Evolutionary conservation across 73 alveolate species (phyloP), one percentile per base, ranked within the genome.

Genomic region (Urostyla sp.): DNA sequence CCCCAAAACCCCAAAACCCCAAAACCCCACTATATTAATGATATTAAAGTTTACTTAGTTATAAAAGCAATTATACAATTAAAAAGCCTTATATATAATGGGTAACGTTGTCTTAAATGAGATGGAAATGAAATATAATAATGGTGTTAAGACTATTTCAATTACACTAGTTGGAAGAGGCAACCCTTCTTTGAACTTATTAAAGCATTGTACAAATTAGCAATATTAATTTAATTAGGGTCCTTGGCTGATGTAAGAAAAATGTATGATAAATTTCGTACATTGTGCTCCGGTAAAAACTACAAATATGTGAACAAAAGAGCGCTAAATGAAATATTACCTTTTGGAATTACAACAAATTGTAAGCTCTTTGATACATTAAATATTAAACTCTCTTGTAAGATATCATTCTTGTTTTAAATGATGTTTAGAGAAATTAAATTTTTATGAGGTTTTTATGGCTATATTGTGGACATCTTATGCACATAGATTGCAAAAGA

Each of bases 381-480:
- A 24, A 63, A 63, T 40, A 3, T 18, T 40, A 63, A 63, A 63
- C 20, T 21, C 43, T 63, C 79, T 1, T 4, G 79, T 63, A 63
- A 38, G 51, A 18, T 13, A 15, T 18, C 16, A 6, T 3, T 58
- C 3, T 10, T 32, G 18, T 30, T 27, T 35, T 55, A 35, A 28
- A n/a, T 54, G 7, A 54, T 3, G 2, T 31, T 31, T 32, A 63
- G 79, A 63, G 4, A 63, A 63, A 23, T 43, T 63, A 1, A 63
- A 63, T 38, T 63, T 63, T 26, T 63, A 63, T 63, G 57, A 63
- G 43, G 4, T 63, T 20, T 63, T 63, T 26, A 44, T 63, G 1
- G 79, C 57, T 7, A 40, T 63, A 1, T 40, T 63, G 24, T 63
- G 79, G 79, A 63, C 79, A 11, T 63, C 79, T 1, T 63, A 63